A percentile compares a stretch with the other conserved stretches of the same genome.
Conservation (phyloP, 1,139 yeast genomes). For the Blastobotrys serpentis region DNA sequence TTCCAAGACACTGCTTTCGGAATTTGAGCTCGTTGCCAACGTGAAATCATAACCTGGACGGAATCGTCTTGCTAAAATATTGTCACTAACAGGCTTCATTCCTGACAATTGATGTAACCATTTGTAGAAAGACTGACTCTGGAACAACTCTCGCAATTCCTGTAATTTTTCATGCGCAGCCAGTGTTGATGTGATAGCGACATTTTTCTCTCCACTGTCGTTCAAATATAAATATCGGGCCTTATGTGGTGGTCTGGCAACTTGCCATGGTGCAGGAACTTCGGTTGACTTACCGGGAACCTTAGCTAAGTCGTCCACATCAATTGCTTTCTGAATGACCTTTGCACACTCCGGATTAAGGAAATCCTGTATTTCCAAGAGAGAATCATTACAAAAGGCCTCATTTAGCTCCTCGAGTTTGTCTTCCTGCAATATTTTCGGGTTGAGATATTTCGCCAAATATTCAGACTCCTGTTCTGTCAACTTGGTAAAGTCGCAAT, state of each 20-base stretch:
- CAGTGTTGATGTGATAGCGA: slow-evolving; percentile 27
- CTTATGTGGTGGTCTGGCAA: slow-evolving; percentile 93
- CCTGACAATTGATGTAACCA: slow-evolving; percentile 69
- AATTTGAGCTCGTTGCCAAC: slow-evolving; percentile 64
- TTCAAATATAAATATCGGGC: slow-evolving; percentile 83
- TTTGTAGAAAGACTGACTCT: slow-evolving; percentile 61
- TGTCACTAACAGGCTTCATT: slow-evolving; percentile 63
- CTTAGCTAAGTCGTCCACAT: slow-evolving; percentile 45
- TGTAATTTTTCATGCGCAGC: slow-evolving; percentile 41
- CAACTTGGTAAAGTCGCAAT: slow-evolving; percentile 21
- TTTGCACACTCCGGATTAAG: slow-evolving; percentile 57
- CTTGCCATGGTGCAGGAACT: slow-evolving; percentile 74
- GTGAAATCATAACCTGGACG: slow-evolving; percentile 95
- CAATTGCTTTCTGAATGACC: slow-evolving; percentile 48
- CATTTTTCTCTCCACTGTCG: slow-evolving; percentile 17
- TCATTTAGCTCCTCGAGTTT: slow-evolving; percentile 48
- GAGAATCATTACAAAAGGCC: slow-evolving; percentile 63
- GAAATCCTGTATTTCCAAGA: slow-evolving; percentile 64
- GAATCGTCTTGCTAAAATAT: slow-evolving; percentile 75
- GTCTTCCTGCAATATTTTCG: slow-evolving; percentile 48
- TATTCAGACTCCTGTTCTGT: slow-evolving; percentile 23
- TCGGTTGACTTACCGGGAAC: slow-evolving; percentile 62
- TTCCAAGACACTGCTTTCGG: slow-evolving; percentile 44
- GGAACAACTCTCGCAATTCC: slow-evolving; percentile 58
- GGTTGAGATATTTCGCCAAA: slow-evolving; percentile 51